These are phyloP conservation scores for Lentinula edodes DNA, from an alignment of 768 basidiomycete genomes.

Conservation along the genomic window DNA sequence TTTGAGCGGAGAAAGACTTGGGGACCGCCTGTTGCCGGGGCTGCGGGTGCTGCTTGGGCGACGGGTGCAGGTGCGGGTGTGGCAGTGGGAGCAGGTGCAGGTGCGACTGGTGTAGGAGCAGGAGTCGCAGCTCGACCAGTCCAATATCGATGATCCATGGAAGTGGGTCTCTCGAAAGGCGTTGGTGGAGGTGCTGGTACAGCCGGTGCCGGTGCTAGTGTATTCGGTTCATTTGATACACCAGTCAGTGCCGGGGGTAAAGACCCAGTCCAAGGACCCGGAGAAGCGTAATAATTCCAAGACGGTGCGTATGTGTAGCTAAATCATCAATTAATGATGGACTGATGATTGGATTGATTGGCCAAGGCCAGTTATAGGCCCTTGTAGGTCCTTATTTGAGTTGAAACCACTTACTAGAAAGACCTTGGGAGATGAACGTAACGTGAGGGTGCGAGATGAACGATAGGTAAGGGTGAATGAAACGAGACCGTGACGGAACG, in stretches of 20 bases:
- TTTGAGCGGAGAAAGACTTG: neutral
- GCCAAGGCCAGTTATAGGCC: too few species aligned
- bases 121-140: neutral
- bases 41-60: too few species aligned
- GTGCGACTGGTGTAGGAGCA: neutral
- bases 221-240: too few species aligned
- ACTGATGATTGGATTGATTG: too few species aligned
- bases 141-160: neutral
- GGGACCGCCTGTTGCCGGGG: neutral
- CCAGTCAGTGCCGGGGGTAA: too few species aligned
- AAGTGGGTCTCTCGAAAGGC: neutral
- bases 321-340: neutral
- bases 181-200: neutral
- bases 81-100: neutral
- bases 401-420: neutral
- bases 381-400: neutral
- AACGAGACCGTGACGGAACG: neutral
- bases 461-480: neutral
- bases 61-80: too few species aligned
- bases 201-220: neutral
- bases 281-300: neutral
- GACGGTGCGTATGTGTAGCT: neutral
- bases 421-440: neutral
- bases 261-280: too few species aligned
- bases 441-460: too few species aligned